Conservation (phyloP, 306 rosid species). For the Cicer arietinum region DNA sequence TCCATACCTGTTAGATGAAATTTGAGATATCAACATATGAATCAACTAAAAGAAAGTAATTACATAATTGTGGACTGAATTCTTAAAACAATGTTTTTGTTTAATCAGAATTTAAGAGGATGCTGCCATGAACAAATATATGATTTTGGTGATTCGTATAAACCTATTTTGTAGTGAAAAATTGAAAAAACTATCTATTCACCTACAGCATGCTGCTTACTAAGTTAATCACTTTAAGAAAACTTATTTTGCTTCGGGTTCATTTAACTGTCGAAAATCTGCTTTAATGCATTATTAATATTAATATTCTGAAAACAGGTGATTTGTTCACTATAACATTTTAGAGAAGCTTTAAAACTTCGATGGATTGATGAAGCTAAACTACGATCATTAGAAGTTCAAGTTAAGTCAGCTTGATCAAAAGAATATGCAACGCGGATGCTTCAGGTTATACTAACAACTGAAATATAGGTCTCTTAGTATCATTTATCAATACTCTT, state of each 20-base stretch:
- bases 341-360: conserved; percentile 35
- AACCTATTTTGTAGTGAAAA: conserved; percentile 6
- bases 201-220: not conserved
- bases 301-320: not conserved
- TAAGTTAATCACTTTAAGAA: conserved; percentile 3
- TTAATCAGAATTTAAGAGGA: conserved; percentile 23
- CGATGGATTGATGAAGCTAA: conserved; percentile 10
- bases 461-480: conserved; percentile 19
- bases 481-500: not conserved
- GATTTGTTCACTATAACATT: conserved; percentile 23
- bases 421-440: not conserved
- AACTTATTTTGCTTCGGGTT: not conserved
- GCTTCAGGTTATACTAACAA: conserved; percentile 32
- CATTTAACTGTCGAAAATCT: conserved; percentile 10
- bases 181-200: not conserved
- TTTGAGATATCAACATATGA: conserved; percentile 30
- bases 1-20: conserved; percentile 68
- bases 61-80: conserved; percentile 17
- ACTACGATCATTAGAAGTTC: conserved; percentile 27
- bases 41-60: conserved; percentile 23
- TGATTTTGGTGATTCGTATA: conserved; percentile 11
- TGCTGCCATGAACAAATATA: not conserved
- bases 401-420: conserved; percentile 10
- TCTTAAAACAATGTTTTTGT: conserved; percentile 13
- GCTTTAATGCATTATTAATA: conserved; percentile 8